Percentiles rank a stretch among this genome's conserved stretches.
phyloP scores from a whole-genome alignment of 352 stramenopile species.

The Pythium apleroticum region DNA sequence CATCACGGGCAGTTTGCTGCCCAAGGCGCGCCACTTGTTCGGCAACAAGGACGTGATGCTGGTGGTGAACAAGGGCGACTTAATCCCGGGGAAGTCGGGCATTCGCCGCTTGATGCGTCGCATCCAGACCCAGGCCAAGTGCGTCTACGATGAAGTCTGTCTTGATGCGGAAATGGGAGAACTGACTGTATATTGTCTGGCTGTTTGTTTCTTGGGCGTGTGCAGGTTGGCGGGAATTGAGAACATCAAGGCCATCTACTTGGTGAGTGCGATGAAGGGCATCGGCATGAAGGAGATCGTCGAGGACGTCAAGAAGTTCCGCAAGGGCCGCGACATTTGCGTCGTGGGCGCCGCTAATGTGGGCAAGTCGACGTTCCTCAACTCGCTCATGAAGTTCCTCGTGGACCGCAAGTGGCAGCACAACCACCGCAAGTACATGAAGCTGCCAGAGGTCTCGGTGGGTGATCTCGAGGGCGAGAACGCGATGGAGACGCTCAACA shows the following conservation, averaged over 20 bases:
- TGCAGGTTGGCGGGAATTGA: constrained; percentile 59
- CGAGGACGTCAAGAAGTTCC: constrained; percentile 71
- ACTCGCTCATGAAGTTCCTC: constrained; percentile 86
- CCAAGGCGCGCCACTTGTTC: constrained; percentile 83
- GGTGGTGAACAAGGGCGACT: constrained; percentile 90
- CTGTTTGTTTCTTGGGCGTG: neutral
- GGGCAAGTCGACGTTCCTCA: constrained; percentile 92
- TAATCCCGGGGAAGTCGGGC: constrained; percentile 84
- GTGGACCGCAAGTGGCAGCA: constrained; percentile 82
- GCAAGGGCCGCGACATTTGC: constrained; percentile 84
- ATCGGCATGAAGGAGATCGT: constrained; percentile 89
- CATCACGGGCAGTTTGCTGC: constrained; percentile 86
- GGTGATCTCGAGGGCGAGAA: constrained; percentile 52
- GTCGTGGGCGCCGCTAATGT: constrained; percentile 92
- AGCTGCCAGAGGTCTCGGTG: constrained; percentile 55
- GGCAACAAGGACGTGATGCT: constrained; percentile 90
- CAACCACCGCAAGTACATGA: constrained; percentile 88
- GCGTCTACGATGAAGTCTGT: constrained; percentile 13
- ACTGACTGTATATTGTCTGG: neutral
- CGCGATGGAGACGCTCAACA: constrained; percentile 49
- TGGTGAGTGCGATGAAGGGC: constrained; percentile 84
- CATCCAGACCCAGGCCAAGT: constrained; percentile 79
- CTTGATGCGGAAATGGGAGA: neutral
- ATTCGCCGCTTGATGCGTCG: constrained; percentile 77
- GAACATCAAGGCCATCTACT: constrained; percentile 76